Base-by-base conservation (phyloP, 352 stramenopile genomes). In the Phytophthora idaei region DNA sequence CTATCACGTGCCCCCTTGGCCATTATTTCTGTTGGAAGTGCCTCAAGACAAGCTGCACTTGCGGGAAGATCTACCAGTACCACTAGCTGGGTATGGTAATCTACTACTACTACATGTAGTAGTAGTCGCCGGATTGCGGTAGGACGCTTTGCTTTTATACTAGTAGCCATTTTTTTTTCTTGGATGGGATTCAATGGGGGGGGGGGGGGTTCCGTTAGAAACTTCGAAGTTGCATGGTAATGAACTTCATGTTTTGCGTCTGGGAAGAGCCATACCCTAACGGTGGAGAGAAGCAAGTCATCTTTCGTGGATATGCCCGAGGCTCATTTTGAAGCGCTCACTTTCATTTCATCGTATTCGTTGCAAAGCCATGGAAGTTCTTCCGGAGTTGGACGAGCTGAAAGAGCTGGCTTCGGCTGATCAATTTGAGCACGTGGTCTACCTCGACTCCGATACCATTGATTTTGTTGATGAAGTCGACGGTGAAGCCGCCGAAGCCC, bases 21-120 rank as follows among this genome's bases (percentile, higher is more conserved):
- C 79, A 87, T 48, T 3, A 12, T 15, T 85, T 87, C 31, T 87
- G 76, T 56, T 87, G 67, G 63, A 52, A 64, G 15, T 87, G 76
- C 47, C 55, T 63, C 37, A 2, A 61, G 0, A 21, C 41, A n/a
- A 45, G 17, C 0, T 85, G 77, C 55, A 61, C 25, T 21, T 82
- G 76, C 27, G 41, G 45, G 7, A n/a, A 21, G 25, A 34, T 56
- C 25, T 55, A 67, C 31, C 11, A 32, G 21, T 50, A 50, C 12
- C 14, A 27, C 41, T 47, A 27, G n/a, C 15, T 47, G 15, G 6
- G n/a, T 28, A n/a, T 42, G 36, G 36, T n/a, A 10, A 42, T 42
- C 36, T 42, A 34, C 29, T 34, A 21, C 21, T 21, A 21, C 21
- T 21, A 21, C 21, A 21, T 21, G 21, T 21, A 21, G 21, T 21